phyloP scores from a whole-genome alignment of 768 basidiomycete species.

The Trametes elegans region DNA sequence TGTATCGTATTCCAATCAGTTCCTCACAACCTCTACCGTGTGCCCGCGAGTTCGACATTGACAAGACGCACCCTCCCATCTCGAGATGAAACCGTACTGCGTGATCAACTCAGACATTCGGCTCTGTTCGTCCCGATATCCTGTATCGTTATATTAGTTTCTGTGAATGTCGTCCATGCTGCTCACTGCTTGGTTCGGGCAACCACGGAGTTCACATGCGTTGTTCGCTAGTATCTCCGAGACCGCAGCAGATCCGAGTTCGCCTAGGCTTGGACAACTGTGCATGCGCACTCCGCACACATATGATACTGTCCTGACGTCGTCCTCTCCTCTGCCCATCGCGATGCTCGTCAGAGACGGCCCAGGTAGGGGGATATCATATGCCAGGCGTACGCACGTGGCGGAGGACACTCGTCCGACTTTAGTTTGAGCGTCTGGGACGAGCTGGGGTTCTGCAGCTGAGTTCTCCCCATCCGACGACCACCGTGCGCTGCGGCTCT shows the following conservation, averaged over 20 bases:
- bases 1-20: not conserved
- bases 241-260: no score
- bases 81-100: no score
- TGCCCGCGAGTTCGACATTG: not conserved
- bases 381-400: slow-evolving; percentile 7
- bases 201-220: no score
- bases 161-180: not conserved
- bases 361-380: not conserved
- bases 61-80: no score
- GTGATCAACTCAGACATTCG: no score
- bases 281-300: not conserved
- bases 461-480: slow-evolving; percentile 7
- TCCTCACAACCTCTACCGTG: not conserved
- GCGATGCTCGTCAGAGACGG: not conserved
- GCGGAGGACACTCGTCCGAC: slow-evolving; percentile 2
- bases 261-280: not conserved
- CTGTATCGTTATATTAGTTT: not conserved
- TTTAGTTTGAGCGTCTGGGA: not conserved
- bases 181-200: not conserved
- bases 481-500: not conserved
- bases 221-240: no score
- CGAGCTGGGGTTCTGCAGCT: slow-evolving; percentile 13
- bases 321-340: not conserved
- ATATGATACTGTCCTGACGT: slow-evolving; percentile 10
- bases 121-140: no score